These are phyloP conservation scores for Colletotrichum falcatum DNA, from an alignment of 2,329 filamentous ascomycete genomes.

Conservation along the genomic window DNA sequence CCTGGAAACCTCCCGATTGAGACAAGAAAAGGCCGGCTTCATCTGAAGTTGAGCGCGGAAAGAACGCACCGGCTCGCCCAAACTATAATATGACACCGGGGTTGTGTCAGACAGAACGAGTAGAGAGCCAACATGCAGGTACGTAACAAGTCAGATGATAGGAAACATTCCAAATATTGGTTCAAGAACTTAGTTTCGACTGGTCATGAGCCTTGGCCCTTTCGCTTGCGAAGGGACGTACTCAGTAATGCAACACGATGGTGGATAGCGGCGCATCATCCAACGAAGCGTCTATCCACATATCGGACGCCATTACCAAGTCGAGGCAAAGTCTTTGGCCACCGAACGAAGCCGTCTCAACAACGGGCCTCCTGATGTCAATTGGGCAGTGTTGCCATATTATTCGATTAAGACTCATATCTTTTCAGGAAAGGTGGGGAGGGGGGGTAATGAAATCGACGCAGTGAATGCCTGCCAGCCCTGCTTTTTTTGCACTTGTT, in stretches of 20 bases:
- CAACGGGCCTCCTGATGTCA: conserved; percentile 15
- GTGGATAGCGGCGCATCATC: background rate
- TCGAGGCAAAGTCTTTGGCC: conserved; percentile 9
- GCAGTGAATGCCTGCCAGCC: conserved; percentile 10
- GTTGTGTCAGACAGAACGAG: conserved; percentile 27
- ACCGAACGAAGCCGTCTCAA: conserved; percentile 5
- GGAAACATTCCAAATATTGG: conserved; percentile 21
- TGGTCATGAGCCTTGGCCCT: conserved; percentile 11
- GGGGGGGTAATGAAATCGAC: background rate
- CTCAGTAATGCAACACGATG: background rate
- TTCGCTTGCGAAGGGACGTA: background rate
- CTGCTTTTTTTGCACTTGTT: background rate
- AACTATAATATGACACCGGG: conserved; percentile 20
- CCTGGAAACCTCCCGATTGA: too few relatives aligned
- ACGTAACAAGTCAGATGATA: background rate
- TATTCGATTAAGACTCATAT: background rate
- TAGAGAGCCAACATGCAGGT: conserved; percentile 9
- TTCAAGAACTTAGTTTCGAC: conserved; percentile 15
- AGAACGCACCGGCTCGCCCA: background rate
- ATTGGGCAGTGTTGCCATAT: background rate
- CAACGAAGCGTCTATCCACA: conserved; percentile 4
- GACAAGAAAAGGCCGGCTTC: background rate
- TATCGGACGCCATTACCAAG: background rate
- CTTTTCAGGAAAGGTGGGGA: too few relatives aligned
- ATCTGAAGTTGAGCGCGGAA: conserved; percentile 13